These are phyloP conservation scores for Hevea brasiliensis DNA, from an alignment of 345 rosid genomes.

Conservation along the genomic window DNA sequence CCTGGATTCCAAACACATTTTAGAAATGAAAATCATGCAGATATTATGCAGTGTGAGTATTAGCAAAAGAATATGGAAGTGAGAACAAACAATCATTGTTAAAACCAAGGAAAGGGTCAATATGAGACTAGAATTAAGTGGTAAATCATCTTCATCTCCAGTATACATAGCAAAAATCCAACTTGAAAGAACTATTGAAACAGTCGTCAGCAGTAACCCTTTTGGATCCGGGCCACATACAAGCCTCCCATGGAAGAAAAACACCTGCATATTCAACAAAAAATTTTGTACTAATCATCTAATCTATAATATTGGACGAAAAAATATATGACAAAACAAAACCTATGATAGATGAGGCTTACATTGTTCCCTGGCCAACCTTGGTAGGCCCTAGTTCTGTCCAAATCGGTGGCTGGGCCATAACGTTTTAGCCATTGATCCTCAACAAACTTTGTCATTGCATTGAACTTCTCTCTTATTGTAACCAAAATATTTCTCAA, in stretches of 20 bases:
- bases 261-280: constrained; percentile 27
- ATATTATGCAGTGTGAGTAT: neutral
- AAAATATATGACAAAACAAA: neutral
- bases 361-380: constrained; percentile 51
- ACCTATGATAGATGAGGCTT: neutral
- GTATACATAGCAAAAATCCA: constrained; percentile 38
- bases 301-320: neutral
- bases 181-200: constrained; percentile 35
- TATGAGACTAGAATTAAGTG: constrained; percentile 16
- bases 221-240: constrained; percentile 46
- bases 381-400: constrained; percentile 34
- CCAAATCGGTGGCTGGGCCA: constrained; percentile 18
- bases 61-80: no score
- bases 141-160: constrained; percentile 28
- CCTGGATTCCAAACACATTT: constrained; percentile 17
- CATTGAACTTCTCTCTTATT: constrained; percentile 1
- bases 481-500: neutral
- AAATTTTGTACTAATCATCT: neutral
- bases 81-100: constrained; percentile 23
- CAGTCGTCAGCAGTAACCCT: constrained; percentile 34
- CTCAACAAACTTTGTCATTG: constrained; percentile 12
- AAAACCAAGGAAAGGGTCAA: constrained; percentile 20
- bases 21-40: neutral
- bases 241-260: constrained; percentile 43
- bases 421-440: constrained; percentile 24